A percentile compares a stretch with the other conserved stretches of the same genome.
phyloP scores from a whole-genome alignment of 768 basidiomycete genomes.

The Termitomyces sp. region DNA sequence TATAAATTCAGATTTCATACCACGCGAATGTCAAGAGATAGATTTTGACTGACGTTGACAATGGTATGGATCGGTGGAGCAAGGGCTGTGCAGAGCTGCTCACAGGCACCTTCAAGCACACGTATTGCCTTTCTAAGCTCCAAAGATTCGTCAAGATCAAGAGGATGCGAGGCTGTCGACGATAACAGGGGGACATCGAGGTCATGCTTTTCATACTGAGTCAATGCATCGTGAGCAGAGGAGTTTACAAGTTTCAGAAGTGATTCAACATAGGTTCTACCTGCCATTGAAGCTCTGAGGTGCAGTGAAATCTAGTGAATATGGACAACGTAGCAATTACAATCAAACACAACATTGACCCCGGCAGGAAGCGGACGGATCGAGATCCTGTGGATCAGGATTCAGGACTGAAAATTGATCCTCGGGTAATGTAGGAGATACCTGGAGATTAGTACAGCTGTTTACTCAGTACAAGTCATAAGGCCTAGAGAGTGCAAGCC shows the following conservation, averaged over 20 bases:
- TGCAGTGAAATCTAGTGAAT: no score
- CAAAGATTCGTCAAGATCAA: background rate
- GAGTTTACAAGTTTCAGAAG: constrained; percentile 11
- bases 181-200: background rate
- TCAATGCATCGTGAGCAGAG: constrained; percentile 1
- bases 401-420: no score
- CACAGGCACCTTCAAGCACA: constrained; percentile 23
- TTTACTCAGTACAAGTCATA: no score
- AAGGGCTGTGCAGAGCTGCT: constrained; percentile 19
- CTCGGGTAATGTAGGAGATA: no score
- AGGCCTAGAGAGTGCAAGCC: no score
- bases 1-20: background rate
- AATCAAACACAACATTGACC: no score
- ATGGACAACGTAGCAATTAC: no score
- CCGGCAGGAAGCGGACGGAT: no score
- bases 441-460: no score
- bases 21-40: background rate
- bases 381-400: no score
- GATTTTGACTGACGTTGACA: constrained; percentile 17
- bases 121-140: constrained; percentile 18
- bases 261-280: background rate
- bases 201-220: constrained; percentile 2
- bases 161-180: background rate
- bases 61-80: constrained; percentile 18
- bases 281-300: background rate